These are phyloP conservation scores for Meyerozyma elateridarum DNA, from an alignment of 1,139 yeast species.

Conservation along the genomic window DNA sequence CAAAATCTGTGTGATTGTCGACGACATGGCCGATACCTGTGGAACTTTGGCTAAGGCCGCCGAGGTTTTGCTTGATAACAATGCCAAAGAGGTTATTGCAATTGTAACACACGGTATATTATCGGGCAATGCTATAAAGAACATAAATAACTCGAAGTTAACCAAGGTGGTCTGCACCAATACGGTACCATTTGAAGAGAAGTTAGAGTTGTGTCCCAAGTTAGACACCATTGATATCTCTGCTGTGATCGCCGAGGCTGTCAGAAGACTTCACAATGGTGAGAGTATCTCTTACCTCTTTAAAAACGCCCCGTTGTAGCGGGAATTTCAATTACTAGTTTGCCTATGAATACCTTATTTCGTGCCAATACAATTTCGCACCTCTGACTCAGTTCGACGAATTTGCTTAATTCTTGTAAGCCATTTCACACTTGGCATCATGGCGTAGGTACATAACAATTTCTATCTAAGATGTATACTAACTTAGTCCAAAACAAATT, in stretches of 20 bases:
- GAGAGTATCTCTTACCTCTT: conserved; percentile 91
- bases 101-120: conserved; percentile 95
- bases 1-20: conserved; percentile 85
- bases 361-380: too few species aligned
- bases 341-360: too few species aligned
- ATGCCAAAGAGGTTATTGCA: conserved; percentile 84
- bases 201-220: conserved; percentile 64
- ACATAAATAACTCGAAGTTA: conserved; percentile 73
- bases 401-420: too few species aligned
- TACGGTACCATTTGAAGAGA: conserved; percentile 87
- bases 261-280: conserved; percentile 94
- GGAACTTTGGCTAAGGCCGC: conserved; percentile 97
- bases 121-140: conserved; percentile 81
- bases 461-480: too few species aligned
- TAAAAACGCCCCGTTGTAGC: conserved; percentile 47
- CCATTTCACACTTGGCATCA: too few species aligned
- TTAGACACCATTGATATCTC: conserved; percentile 81
- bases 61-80: conserved; percentile 75
- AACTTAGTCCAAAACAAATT: too few species aligned
- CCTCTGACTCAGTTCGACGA: too few species aligned
- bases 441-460: too few species aligned
- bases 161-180: conserved; percentile 88
- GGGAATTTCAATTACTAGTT: too few species aligned
- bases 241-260: conserved; percentile 91
- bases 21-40: conserved; percentile 99